phyloP scores from a whole-genome alignment of 495 filamentous ascomycete species.

The Xylaria palmicola region DNA sequence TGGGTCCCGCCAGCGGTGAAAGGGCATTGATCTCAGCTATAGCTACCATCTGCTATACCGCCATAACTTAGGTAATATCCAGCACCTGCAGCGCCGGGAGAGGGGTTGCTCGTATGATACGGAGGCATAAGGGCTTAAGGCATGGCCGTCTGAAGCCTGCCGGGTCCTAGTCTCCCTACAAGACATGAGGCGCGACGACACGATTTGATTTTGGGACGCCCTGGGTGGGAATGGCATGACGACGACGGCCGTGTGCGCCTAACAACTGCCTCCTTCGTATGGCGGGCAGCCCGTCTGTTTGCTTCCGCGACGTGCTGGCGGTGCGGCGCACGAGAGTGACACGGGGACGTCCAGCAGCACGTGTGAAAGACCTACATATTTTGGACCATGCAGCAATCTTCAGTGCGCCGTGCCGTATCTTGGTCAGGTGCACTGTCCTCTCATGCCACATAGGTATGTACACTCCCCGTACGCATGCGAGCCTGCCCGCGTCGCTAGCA shows the following conservation, averaged over 20 bases:
- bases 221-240: neutral
- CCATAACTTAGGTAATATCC: slow-evolving; percentile 1
- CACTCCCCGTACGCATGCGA: neutral
- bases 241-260: neutral
- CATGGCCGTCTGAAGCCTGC: neutral
- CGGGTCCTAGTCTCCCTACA: neutral
- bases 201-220: neutral
- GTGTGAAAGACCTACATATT: slow-evolving; percentile 9
- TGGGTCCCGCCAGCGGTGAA: slow-evolving; percentile 8
- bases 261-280: slow-evolving; percentile 3
- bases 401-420: too few species aligned
- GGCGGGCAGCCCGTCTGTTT: neutral
- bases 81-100: neutral
- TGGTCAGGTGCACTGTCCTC: neutral
- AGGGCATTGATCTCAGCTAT: neutral
- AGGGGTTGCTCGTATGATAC: neutral
- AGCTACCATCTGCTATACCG: neutral
- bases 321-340: neutral
- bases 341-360: neutral
- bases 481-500: neutral
- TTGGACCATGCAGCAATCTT: slow-evolving; percentile 13
- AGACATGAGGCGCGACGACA: neutral
- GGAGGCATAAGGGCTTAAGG: neutral
- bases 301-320: neutral
- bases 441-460: neutral